Conservation (phyloP, 352 stramenopile species). For the Bremia lactucae region DNA sequence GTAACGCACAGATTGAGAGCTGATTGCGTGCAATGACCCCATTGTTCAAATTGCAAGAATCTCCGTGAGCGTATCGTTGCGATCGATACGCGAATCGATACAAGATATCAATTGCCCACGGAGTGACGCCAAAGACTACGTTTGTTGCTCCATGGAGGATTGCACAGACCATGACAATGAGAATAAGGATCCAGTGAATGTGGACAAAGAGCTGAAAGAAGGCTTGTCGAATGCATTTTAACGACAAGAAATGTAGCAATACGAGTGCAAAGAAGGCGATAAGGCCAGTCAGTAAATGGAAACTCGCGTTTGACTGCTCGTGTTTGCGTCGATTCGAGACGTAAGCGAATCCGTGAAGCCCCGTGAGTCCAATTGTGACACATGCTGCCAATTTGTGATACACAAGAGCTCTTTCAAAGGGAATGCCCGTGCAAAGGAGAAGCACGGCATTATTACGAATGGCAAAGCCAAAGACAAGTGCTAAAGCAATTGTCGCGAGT, state of each 20-base stretch:
- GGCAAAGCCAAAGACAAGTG: constrained; percentile 31
- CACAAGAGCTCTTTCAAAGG: constrained; percentile 39
- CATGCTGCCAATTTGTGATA: constrained; percentile 46
- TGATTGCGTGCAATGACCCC: constrained; percentile 22
- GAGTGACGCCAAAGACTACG: constrained; percentile 22
- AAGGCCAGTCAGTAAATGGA: constrained; percentile 12
- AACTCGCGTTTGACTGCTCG: constrained; percentile 9
- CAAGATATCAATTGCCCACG: constrained; percentile 30
- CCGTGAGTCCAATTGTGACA: constrained; percentile 24
- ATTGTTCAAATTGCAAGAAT: constrained; percentile 5
- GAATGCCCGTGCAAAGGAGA: constrained; percentile 25
- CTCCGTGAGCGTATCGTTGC: constrained; percentile 17
- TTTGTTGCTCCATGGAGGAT: constrained; percentile 31
- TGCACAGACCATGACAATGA: constrained; percentile 24
- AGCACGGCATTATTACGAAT: constrained; percentile 48
- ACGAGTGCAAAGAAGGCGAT: constrained; percentile 23
- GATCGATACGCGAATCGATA: constrained; percentile 25
- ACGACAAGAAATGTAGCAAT: constrained; percentile 25
- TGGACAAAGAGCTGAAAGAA: constrained; percentile 48
- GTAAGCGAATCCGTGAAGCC: constrained; percentile 29
- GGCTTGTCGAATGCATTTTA: constrained; percentile 27
- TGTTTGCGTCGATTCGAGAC: constrained; percentile 8
- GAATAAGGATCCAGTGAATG: constrained; percentile 41
- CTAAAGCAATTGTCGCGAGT: constrained; percentile 19
- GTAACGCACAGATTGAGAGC: constrained; percentile 19